phyloP scores from a whole-genome alignment of 2,329 filamentous ascomycete species.

The Aureobasidium leucospermi region DNA sequence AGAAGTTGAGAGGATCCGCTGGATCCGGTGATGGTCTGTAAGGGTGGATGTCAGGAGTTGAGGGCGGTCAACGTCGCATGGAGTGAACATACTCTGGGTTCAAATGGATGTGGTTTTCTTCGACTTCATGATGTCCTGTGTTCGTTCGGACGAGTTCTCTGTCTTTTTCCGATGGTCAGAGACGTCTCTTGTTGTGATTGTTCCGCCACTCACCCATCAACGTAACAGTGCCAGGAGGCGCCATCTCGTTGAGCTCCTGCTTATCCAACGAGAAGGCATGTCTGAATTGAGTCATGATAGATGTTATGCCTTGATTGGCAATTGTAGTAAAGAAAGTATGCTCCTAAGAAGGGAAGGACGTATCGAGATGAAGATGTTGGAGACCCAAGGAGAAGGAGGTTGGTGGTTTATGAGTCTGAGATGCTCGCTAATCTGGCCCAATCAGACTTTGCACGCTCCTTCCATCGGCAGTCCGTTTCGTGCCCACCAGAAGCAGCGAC shows the following conservation, averaged over 20 bases:
- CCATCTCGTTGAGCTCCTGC: constrained; percentile 30
- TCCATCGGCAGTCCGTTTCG: neutral
- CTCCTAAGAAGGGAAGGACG: neutral
- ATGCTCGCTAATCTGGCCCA: neutral
- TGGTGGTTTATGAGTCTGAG: neutral
- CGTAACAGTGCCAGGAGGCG: constrained; percentile 33
- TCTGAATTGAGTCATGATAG: constrained; percentile 28
- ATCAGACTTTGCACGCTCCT: neutral
- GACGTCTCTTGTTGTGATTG: neutral
- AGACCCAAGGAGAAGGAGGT: neutral
- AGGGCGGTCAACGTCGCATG: too few relatives aligned
- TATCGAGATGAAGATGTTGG: neutral
- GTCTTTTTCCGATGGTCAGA: constrained; percentile 17
- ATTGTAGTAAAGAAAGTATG: neutral
- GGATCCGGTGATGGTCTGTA: constrained; percentile 31
- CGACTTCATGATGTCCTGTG: constrained; percentile 24
- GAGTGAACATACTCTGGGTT: constrained; percentile 20
- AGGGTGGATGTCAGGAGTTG: neutral
- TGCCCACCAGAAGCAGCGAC: neutral
- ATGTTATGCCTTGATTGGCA: neutral
- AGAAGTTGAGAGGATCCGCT: constrained; percentile 35
- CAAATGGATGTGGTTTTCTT: constrained; percentile 32
- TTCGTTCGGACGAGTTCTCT: constrained; percentile 21
- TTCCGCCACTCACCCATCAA: constrained; percentile 29
- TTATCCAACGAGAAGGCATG: constrained; percentile 33